Conservation (phyloP, 2,329 filamentous ascomycete genomes). For the Cordyceps javanica region DNA sequence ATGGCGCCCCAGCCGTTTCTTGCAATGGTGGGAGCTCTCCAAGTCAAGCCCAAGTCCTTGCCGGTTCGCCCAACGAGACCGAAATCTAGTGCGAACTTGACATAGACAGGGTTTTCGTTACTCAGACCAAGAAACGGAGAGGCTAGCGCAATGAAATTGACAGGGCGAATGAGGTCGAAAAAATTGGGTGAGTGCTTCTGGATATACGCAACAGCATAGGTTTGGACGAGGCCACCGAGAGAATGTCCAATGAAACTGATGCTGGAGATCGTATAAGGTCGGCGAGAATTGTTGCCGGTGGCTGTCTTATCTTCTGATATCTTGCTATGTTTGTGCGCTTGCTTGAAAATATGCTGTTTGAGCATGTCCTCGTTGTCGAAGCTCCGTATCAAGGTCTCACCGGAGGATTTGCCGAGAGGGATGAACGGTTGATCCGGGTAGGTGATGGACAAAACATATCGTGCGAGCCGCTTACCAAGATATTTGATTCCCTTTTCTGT, state of each 20-base stretch:
- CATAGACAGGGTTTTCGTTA: slow-evolving; percentile 95
- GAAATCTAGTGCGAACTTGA: slow-evolving; percentile 95
- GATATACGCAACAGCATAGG: slow-evolving; percentile 92
- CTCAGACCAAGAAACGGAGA: slow-evolving; percentile 86
- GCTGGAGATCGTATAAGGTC: slow-evolving; percentile 79
- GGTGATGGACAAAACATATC: slow-evolving; percentile 82
- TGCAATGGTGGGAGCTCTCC: slow-evolving; percentile 81
- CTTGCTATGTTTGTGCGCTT: slow-evolving; percentile 56
- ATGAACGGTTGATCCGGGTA: slow-evolving; percentile 90
- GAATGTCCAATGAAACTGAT: slow-evolving; percentile 95
- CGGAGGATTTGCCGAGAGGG: slow-evolving; percentile 50
- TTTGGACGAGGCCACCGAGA: slow-evolving; percentile 82
- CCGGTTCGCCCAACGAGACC: slow-evolving; percentile 93
- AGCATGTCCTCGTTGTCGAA: slow-evolving; percentile 35
- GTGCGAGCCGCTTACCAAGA: slow-evolving; percentile 86
- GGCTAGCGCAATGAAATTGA: slow-evolving; percentile 87
- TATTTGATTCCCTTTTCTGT: slow-evolving; percentile 97
- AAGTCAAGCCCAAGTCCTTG: slow-evolving; percentile 89
- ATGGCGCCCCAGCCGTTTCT: slow-evolving; percentile 84
- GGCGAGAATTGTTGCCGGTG: slow-evolving; percentile 39
- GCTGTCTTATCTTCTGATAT: slow-evolving; percentile 49
- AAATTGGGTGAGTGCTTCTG: slow-evolving; percentile 92
- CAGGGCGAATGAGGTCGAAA: slow-evolving; percentile 75
- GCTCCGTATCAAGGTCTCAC: slow-evolving; percentile 36
- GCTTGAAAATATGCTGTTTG: slow-evolving; percentile 36